A percentile compares a stretch with the other conserved stretches of the same genome.
Evolutionary conservation across 2,329 filamentous ascomycete species (phyloP).

Genomic region (Cercospora brassicicola): DNA sequence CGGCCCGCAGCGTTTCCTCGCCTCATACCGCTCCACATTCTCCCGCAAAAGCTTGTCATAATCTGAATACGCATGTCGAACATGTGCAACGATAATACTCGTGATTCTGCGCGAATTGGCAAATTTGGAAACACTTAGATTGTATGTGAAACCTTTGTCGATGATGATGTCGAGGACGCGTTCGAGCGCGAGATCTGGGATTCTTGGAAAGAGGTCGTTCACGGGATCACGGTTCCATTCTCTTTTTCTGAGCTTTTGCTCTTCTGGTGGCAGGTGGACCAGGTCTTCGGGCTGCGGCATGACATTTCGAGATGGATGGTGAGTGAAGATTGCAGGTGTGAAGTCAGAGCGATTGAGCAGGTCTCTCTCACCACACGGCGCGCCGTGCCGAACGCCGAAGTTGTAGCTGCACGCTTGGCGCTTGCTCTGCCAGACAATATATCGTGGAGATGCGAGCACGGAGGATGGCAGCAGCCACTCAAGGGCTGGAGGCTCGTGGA

Average conservation of each 20-base stretch:
- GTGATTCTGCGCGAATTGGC: conserved; percentile 34
- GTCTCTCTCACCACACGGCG: neutral
- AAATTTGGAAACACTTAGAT: conserved; percentile 32
- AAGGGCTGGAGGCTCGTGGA: neutral
- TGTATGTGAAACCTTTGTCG: conserved; percentile 34
- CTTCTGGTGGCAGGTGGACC: conserved; percentile 4
- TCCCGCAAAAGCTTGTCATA: conserved; percentile 57
- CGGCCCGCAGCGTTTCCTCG: conserved; percentile 27
- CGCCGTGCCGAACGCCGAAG: neutral
- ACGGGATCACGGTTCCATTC: conserved; percentile 37
- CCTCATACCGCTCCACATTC: conserved; percentile 34
- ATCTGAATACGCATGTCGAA: conserved; percentile 61
- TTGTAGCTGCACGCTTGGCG: neutral
- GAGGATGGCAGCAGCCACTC: too few relatives aligned
- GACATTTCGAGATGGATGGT: neutral
- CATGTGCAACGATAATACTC: conserved; percentile 58
- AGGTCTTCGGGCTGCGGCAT: conserved; percentile 5
- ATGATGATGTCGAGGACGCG: conserved; percentile 35
- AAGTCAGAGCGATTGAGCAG: neutral
- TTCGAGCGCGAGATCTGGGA: conserved; percentile 29
- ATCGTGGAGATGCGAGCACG: neutral
- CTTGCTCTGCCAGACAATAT: neutral
- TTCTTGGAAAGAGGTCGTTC: conserved; percentile 35
- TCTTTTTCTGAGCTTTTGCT: conserved; percentile 18
- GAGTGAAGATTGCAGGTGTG: neutral